These are phyloP conservation scores for Arctostaphylos glauca DNA, from an alignment of 148 eudicot genomes.

Conservation along the genomic window DNA sequence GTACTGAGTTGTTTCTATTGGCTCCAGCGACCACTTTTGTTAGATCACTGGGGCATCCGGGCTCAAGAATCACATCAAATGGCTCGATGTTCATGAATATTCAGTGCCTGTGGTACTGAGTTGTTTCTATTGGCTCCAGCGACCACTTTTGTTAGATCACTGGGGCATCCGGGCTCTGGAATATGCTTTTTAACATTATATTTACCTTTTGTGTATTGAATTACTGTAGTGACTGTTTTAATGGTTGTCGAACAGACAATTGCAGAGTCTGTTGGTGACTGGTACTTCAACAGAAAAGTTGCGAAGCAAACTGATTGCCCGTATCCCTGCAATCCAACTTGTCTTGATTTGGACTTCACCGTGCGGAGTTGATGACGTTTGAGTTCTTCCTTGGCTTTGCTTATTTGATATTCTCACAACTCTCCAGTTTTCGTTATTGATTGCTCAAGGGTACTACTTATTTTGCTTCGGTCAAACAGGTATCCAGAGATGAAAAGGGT, in stretches of 20 bases:
- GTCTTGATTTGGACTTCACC: constrained; percentile 55
- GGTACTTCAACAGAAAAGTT: constrained; percentile 65
- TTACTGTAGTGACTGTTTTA: constrained; percentile 8
- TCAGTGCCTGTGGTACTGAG: not conserved
- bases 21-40: not conserved
- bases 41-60: not conserved
- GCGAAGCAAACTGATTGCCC: constrained; percentile 65
- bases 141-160: not conserved
- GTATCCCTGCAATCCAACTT: constrained; percentile 89
- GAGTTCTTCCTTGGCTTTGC: not conserved
- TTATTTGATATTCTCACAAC: constrained; percentile 5
- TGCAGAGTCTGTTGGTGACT: constrained; percentile 84
- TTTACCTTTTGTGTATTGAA: not conserved
- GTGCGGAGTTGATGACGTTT: constrained; percentile 14
- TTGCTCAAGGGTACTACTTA: not conserved
- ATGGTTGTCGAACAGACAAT: constrained; percentile 49
- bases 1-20: not conserved
- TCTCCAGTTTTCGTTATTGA: not conserved
- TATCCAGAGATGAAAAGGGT: not conserved
- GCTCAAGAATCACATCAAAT: not conserved
- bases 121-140: not conserved
- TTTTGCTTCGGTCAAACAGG: not conserved
- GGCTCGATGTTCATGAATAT: not conserved
- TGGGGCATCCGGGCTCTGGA: not conserved
- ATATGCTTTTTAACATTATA: not conserved